Evolutionary conservation across 176 grass and related monocot species (phyloP).

Genomic region (Oryza rufipogon): DNA sequence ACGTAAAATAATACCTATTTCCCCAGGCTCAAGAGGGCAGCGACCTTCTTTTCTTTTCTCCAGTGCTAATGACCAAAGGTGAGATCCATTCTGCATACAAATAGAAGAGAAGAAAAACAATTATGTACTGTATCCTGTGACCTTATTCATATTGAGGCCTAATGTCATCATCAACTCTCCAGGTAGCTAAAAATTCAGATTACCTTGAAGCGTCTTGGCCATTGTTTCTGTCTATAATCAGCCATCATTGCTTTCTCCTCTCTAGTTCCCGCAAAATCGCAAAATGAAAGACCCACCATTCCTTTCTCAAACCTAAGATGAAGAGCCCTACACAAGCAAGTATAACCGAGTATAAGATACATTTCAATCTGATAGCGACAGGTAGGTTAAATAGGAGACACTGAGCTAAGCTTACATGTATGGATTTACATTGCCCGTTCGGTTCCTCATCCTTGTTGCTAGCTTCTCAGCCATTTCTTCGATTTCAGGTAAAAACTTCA

Average conservation of each 20-base stretch:
- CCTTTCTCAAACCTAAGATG: conserved; percentile 99
- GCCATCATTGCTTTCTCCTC: conserved; percentile 96
- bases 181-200: conserved; percentile 25
- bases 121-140: not conserved
- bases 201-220: conserved; percentile 96
- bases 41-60: conserved; percentile 97
- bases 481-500: conserved; percentile 96
- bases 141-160: not conserved
- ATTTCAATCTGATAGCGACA: conserved; percentile 22
- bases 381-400: not conserved
- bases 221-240: conserved; percentile 90
- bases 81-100: conserved; percentile 86
- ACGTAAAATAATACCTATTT: conserved; percentile 86
- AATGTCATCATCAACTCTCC: not conserved
- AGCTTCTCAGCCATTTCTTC: conserved; percentile 97
- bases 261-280: conserved; percentile 97
- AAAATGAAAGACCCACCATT: conserved; percentile 97
- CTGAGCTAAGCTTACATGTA: conserved; percentile 69
- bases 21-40: conserved; percentile 92
- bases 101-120: conserved; percentile 28
- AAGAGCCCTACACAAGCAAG: conserved; percentile 76
- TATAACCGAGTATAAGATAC: conserved; percentile 15
- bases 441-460: conserved; percentile 90
- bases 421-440: conserved; percentile 71
- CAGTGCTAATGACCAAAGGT: conserved; percentile 81